Base-by-base conservation (phyloP, 2,329 filamentous ascomycete genomes). In the Colletotrichum abscissum region DNA sequence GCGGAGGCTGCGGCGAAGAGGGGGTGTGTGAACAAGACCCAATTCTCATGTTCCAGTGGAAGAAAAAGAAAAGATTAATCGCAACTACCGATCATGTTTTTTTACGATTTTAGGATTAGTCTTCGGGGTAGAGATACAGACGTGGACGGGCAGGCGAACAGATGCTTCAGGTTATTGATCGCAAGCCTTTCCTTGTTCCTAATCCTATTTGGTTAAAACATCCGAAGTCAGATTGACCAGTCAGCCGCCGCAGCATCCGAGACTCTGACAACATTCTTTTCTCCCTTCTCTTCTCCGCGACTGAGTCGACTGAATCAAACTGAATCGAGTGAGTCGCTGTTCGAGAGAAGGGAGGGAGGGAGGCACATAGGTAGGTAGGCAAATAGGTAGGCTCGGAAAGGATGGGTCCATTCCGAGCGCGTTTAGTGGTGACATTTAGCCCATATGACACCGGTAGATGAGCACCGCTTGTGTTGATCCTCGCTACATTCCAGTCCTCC, bases 91-190 rank as follows among this genome's bases (percentile, higher is more conserved):
- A 38, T 49, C 42, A 49, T 19, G 16, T 46, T 67, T 67, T 56
- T n/a, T 56, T 49, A 26, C 63, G 46, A 24, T 60, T 46, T 67
- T 56, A 35, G 33, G 63, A 67, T 35, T 70, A 70, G 55, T 59
- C 63, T 28, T 33, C 22, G 28, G 12, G 46, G 12, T 28, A 19
- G 42, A 49, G 62, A n/a, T 9, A 19, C 22, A 42, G 46, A n/a
- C 28, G 46, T 14, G 38, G 9, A 30, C 59, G n/a, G 6, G 8
- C 8, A 42, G 38, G 46, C 63, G 22, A 54, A 58, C 12, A 56
- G 30, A 38, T 52, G 22, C 54, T 19, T 63, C 30, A 42, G 38
- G 54, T 22, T n/a, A 42, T 55, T 54, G 60, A 54, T 63, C 28
- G 7, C 28, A 35, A 63, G 19, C n/a, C 60, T 63, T 63, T 54